Base-by-base conservation (phyloP, 2,329 filamentous ascomycete genomes). In the Diaporthe eres region DNA sequence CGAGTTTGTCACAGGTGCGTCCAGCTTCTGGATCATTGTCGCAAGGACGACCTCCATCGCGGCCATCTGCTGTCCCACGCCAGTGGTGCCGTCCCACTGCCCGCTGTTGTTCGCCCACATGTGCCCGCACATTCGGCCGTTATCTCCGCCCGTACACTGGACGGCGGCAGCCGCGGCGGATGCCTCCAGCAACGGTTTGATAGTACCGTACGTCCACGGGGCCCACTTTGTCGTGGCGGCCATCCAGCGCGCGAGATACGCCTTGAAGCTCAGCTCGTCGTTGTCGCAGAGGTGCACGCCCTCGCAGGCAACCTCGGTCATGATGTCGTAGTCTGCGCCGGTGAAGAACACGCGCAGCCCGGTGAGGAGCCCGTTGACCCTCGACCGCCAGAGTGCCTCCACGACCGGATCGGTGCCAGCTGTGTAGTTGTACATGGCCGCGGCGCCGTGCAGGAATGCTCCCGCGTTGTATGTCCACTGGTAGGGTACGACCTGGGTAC, bases 381-480 rank as follows among this genome's bases (percentile, higher is more conserved):
- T 88, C 71, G 88, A 85, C 75, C 88, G 88, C 92, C 92, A 94
- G 9, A 86, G 82, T 3, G 49, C 28, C 13, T 44, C 60, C 4
- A 75, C 65, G 25, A 42, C 80, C 0, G 73, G 61, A 22, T 74
- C 63, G 8, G 22, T 71, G 44, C 85, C 85, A 79, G 83, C 83
- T 28, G 85, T 87, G 79, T 94, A 87, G 81, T 93, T 94, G 81
- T 92, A 93, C 89, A 94, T 92, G 80, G 91, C 92, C 3, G 92
- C 92, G 0, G 90, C 89, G 12, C 93, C 93, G 2, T 91, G 87
- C 55, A 95, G 87, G 80, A 92, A 92, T 10, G 89, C 89, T 22
- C 92, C 93, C 8, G 90, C 88, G 79, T 94, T 94, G 84, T 94
- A 94, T 1, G 90, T 90, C 87, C 92, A 95, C 80, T 94, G 92